Conservation (phyloP, 2,329 filamentous ascomycete species). For the Cephalotrichum gorgonifer region DNA sequence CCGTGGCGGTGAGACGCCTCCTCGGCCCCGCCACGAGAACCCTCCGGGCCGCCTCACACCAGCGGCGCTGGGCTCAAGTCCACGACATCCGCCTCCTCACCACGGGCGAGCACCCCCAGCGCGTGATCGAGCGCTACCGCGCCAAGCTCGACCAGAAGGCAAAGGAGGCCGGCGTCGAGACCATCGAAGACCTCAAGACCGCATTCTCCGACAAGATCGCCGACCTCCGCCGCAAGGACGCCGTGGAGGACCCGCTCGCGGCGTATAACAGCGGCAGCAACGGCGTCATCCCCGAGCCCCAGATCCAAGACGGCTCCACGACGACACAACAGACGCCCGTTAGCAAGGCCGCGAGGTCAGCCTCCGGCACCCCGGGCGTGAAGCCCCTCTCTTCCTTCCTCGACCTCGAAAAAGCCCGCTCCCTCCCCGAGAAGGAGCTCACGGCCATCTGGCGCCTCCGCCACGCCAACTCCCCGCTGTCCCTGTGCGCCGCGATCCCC, state of each 20-base stretch:
- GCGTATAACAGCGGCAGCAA: neutral
- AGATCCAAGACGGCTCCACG: slow-evolving; percentile 6
- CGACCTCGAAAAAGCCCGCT: slow-evolving; percentile 66
- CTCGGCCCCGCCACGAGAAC: neutral
- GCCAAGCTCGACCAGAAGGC: slow-evolving; percentile 79
- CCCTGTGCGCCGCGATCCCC: slow-evolving; percentile 77
- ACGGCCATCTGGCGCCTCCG: slow-evolving; percentile 83
- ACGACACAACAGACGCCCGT: slow-evolving; percentile 7
- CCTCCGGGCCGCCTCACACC: slow-evolving; percentile 20
- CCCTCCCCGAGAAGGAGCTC: slow-evolving; percentile 71
- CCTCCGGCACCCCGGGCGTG: slow-evolving; percentile 18
- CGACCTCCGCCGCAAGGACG: slow-evolving; percentile 56
- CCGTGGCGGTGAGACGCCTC: slow-evolving; percentile 7
- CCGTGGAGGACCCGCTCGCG: slow-evolving; percentile 22
- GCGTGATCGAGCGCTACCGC: slow-evolving; percentile 74
- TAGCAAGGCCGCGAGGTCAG: slow-evolving; percentile 18
- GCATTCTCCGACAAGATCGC: slow-evolving; percentile 80
- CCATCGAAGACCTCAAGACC: slow-evolving; percentile 66
- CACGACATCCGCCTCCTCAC: slow-evolving; percentile 86
- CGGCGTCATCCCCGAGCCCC: slow-evolving; percentile 15
- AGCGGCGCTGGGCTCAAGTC: slow-evolving; percentile 83
- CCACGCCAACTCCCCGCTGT: slow-evolving; percentile 61
- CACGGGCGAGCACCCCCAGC: slow-evolving; percentile 58
- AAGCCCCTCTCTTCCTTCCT: slow-evolving; percentile 46
- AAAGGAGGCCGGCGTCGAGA: slow-evolving; percentile 55